Conservation (phyloP, 257 asterid species). For the Scutellaria galericulata region DNA sequence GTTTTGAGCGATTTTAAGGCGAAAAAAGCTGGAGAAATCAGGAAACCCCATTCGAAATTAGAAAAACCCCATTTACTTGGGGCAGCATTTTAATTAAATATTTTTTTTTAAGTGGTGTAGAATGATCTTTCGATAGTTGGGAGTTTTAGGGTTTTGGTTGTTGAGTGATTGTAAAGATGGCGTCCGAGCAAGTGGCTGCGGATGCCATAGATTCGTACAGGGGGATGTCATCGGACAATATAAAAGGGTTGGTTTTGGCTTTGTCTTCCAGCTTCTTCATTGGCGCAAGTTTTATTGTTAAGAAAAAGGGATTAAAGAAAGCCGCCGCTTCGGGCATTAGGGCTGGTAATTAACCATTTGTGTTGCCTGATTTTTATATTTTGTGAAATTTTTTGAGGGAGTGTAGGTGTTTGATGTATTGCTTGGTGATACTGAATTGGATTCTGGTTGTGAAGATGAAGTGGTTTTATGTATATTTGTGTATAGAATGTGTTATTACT, state of each 20-base stretch:
- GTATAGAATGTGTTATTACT: background rate
- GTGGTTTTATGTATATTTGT: background rate
- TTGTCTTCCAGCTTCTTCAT: slow-evolving; percentile 82
- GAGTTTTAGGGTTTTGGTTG: slow-evolving; percentile 22
- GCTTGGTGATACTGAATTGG: background rate
- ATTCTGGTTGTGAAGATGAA: slow-evolving; percentile 24
- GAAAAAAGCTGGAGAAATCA: slow-evolving; percentile 27
- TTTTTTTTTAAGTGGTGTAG: slow-evolving; percentile 33
- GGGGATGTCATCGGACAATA: slow-evolving; percentile 79
- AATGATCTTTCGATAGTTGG: slow-evolving; percentile 42
- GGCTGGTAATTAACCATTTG: slow-evolving; percentile 58
- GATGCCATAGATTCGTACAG: slow-evolving; percentile 41
- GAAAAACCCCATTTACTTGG: slow-evolving; percentile 24
- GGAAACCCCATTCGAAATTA: background rate
- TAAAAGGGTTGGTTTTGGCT: slow-evolving; percentile 73
- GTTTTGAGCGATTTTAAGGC: slow-evolving; percentile 26
- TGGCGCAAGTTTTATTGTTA: slow-evolving; percentile 83
- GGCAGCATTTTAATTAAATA: background rate
- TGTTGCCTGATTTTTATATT: slow-evolving; percentile 1
- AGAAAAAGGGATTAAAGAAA: slow-evolving; percentile 86
- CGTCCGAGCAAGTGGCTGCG: slow-evolving; percentile 48
- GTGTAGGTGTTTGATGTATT: slow-evolving; percentile 32
- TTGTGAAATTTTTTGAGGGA: slow-evolving; percentile 17
- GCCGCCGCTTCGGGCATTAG: slow-evolving; percentile 84
- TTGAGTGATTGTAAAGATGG: slow-evolving; percentile 43